phyloP scores from a whole-genome alignment of 192 early-diverging fungal genomes.

The Podila minutissima region DNA sequence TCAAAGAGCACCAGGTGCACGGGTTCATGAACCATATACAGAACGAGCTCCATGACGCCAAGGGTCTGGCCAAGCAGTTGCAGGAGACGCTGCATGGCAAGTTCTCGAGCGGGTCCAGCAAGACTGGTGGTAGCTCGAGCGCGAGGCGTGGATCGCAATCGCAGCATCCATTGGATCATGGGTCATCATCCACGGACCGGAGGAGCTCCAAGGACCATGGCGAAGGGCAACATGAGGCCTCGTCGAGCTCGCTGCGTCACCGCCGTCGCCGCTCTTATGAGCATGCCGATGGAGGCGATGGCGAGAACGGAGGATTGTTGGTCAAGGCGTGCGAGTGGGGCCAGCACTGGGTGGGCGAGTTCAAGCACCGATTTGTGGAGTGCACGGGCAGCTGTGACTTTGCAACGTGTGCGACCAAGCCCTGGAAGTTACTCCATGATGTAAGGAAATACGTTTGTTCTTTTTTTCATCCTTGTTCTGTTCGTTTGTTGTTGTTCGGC shows the following conservation, averaged over 20 bases:
- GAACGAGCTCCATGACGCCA: conserved; percentile 12
- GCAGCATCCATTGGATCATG: not conserved
- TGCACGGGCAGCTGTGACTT: conserved; percentile 13
- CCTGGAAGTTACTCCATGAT: conserved; percentile 20
- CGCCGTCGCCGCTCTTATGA: not conserved
- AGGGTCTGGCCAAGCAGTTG: conserved; percentile 10
- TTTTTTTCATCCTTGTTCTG: not conserved
- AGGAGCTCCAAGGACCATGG: not conserved
- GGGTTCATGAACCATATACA: conserved; percentile 31
- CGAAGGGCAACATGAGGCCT: not conserved
- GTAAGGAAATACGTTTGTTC: not conserved
- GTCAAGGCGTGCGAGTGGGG: not conserved
- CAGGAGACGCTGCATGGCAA: conserved; percentile 23
- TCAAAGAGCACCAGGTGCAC: conserved; percentile 23
- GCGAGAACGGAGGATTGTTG: not conserved
- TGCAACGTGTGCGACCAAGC: conserved; percentile 5
- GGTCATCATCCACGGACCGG: no score
- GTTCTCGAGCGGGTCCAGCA: not conserved
- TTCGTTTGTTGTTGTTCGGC: not conserved
- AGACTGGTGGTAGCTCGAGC: not conserved
- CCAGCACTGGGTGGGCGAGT: not conserved
- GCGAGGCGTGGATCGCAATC: not conserved
- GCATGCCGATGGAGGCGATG: not conserved
- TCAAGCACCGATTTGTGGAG: conserved; percentile 15
- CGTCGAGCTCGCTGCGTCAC: not conserved